These are phyloP conservation scores for Otatea glauca DNA, from an alignment of 176 grass and related monocot species.

Conservation along the genomic window DNA sequence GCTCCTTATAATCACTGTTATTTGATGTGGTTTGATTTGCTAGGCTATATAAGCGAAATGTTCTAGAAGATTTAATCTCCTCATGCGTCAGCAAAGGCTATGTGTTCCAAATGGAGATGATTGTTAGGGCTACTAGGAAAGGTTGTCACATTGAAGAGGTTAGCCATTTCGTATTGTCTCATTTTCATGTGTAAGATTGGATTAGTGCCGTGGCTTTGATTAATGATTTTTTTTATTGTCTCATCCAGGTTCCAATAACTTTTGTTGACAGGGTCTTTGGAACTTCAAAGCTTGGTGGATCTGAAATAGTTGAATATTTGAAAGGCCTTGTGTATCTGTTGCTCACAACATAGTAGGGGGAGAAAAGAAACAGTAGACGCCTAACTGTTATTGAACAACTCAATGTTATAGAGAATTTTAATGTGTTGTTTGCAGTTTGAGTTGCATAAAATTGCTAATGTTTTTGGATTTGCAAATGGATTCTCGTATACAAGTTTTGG, in stretches of 20 bases:
- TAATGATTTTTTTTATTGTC: slow-evolving; percentile 7
- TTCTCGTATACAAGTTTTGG: neutral
- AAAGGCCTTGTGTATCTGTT: slow-evolving; percentile 85
- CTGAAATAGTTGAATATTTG: slow-evolving; percentile 95
- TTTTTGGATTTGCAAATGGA: neutral
- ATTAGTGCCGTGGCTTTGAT: slow-evolving; percentile 5
- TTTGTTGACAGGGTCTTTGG: slow-evolving; percentile 96
- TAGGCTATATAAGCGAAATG: slow-evolving; percentile 87
- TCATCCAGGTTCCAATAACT: slow-evolving; percentile 88
- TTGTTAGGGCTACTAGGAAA: slow-evolving; percentile 96
- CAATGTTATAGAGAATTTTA: slow-evolving; percentile 5
- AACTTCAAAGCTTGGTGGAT: slow-evolving; percentile 93
- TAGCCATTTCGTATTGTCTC: neutral
- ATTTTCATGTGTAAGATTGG: slow-evolving; percentile 6
- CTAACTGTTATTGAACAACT: slow-evolving; percentile 1
- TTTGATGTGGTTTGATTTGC: slow-evolving; percentile 10
- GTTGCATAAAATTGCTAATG: neutral
- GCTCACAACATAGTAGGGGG: slow-evolving; percentile 68
- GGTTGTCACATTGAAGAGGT: slow-evolving; percentile 89
- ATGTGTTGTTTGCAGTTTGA: slow-evolving; percentile 12
- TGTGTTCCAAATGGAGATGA: slow-evolving; percentile 99
- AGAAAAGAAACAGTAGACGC: neutral
- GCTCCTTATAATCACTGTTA: neutral
- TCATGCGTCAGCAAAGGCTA: slow-evolving; percentile 98
- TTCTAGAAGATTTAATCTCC: slow-evolving; percentile 87